These are phyloP conservation scores for Canavalia gladiata DNA, from an alignment of 306 rosid genomes.

Conservation along the genomic window DNA sequence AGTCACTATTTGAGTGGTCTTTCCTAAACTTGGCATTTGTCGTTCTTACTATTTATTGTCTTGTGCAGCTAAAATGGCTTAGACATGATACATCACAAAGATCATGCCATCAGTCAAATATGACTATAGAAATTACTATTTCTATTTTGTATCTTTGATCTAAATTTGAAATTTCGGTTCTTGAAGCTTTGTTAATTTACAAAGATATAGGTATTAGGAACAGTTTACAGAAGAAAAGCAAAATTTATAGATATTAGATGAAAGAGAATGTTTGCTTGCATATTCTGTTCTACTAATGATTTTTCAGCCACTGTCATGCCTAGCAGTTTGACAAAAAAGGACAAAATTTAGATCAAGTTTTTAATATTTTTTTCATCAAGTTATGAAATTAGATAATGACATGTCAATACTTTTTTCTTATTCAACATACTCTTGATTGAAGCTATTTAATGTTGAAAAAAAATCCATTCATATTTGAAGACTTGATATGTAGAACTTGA, in stretches of 20 bases:
- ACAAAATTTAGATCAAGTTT: background rate
- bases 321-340: background rate
- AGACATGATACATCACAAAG: conserved; percentile 6
- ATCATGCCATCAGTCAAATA: conserved; percentile 10
- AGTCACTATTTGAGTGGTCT: conserved; percentile 49
- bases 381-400: background rate
- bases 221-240: conserved; percentile 1
- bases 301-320: background rate
- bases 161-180: background rate
- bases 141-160: background rate
- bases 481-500: background rate
- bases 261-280: conserved; percentile 3
- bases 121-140: background rate
- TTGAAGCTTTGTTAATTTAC: background rate
- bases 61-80: background rate
- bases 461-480: background rate
- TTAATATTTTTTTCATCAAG: background rate
- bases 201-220: background rate
- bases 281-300: background rate
- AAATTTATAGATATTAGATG: conserved; percentile 10
- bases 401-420: background rate
- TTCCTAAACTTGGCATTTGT: conserved; percentile 3
- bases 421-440: background rate
- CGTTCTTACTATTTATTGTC: conserved; percentile 8
- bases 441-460: background rate